Evolutionary conservation across 257 asterid genomes (phyloP).

Genomic region (Ophiorrhiza pumila): DNA sequence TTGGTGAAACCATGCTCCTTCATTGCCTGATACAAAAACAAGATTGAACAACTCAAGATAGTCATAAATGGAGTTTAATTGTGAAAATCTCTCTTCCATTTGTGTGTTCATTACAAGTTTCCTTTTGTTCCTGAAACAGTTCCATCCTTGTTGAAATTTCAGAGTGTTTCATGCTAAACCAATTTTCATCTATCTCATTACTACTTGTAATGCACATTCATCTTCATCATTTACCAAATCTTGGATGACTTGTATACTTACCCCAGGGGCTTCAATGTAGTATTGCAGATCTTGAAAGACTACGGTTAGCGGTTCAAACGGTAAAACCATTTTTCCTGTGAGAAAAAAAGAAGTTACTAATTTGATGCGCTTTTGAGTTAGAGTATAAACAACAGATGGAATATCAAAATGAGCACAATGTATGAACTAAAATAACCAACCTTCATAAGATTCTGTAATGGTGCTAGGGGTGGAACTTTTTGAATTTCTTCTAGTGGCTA

Average conservation of each 20-base stretch:
- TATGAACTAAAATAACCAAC: conserved; percentile 15
- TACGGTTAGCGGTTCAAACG: conserved; percentile 52
- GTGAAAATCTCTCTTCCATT: too few relatives aligned
- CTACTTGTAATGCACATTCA: background rate
- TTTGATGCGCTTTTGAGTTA: background rate
- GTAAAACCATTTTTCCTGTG: conserved; percentile 57
- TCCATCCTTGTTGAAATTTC: background rate
- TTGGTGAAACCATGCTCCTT: conserved; percentile 46
- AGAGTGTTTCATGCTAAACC: background rate
- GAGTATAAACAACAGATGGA: too few relatives aligned
- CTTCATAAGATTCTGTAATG: conserved; percentile 24
- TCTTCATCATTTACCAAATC: background rate
- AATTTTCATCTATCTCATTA: background rate
- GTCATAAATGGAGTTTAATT: too few relatives aligned
- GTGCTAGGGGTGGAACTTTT: conserved; percentile 17
- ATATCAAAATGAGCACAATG: background rate
- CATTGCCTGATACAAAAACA: conserved; percentile 38
- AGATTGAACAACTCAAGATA: conserved; percentile 17
- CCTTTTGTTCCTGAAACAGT: background rate
- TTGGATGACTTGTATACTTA: conserved; percentile 19
- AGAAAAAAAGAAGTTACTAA: background rate
- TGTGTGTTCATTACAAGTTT: too few relatives aligned
- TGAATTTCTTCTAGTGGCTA: conserved; percentile 1
- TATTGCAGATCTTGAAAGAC: conserved; percentile 56
- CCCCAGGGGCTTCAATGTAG: conserved; percentile 48